Evolutionary conservation across 2,329 filamentous ascomycete species (phyloP), one percentile per base, ranked within the genome.

Genomic region (Hansfordia pulvinata): DNA sequence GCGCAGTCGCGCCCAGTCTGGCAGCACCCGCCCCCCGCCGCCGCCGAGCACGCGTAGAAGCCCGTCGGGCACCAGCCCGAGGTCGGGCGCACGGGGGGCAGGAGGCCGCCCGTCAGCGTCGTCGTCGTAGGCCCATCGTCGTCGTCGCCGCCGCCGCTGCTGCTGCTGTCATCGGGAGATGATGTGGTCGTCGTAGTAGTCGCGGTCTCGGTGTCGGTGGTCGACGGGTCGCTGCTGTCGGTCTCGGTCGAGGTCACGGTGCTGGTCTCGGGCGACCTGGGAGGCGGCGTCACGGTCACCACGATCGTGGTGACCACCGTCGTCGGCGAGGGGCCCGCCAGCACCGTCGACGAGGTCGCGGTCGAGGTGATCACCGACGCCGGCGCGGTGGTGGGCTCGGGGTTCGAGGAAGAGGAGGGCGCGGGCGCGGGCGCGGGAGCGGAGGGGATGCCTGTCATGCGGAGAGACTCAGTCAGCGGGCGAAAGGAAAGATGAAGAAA

Each of bases 21-120:
- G 54, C 88, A 96, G 57, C 88, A 96, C 2, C 69, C 69, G 12
- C 84, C 84, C 10, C 81, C 84, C 32, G 86, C 83, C 32, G 75
- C 74, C 2, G 88, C 88, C 3, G 76, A 70, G 52, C 88, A 96
- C 26, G 83, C 77, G 51, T 96, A 96, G 60, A 86, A 96, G 3
- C 86, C 86, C 0, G 77, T 86, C 1, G 88, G 88, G 41, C 88
- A 96, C 40, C 65, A 60, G 17, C 51, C 51, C 10, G 48, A 38
- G 1, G 58, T 46, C 9, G 58, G n/a, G n/a, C n/a, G n/a, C n/a
- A n/a, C n/a, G n/a, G n/a, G n/a, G n/a, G n/a, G n/a, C n/a, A n/a
- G n/a, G n/a, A n/a, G n/a, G n/a, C n/a, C n/a, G n/a, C n/a, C n/a
- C n/a, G n/a, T n/a, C n/a, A n/a, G n/a, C n/a, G n/a, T n/a, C n/a